Conservation (phyloP, 1,284 basidiomycete genomes). For the Leccinum solheimii region DNA sequence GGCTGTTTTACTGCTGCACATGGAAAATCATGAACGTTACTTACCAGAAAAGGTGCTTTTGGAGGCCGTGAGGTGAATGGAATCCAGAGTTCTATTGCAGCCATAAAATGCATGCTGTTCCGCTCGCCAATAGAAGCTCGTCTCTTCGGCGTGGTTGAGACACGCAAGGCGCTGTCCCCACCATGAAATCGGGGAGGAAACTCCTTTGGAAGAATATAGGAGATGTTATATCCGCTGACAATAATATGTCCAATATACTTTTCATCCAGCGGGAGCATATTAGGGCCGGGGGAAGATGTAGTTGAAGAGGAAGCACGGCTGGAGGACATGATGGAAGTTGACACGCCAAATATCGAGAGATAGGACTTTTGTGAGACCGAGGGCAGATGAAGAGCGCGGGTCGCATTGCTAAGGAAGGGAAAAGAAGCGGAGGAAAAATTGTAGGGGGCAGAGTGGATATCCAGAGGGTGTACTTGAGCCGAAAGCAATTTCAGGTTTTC, state of each 20-base stretch:
- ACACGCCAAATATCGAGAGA: constrained; percentile 51
- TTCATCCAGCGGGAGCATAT: constrained; percentile 49
- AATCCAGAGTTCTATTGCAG: constrained; percentile 71
- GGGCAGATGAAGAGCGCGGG: constrained; percentile 65
- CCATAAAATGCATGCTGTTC: constrained; percentile 68
- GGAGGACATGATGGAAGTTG: constrained; percentile 39
- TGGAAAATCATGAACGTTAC: constrained; percentile 25
- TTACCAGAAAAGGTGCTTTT: constrained; percentile 66
- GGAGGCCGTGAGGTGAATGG: constrained; percentile 67
- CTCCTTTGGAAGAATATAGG: constrained; percentile 72
- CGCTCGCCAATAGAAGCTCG: constrained; percentile 57
- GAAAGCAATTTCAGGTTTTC: constrained; percentile 72
- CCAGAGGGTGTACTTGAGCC: constrained; percentile 72
- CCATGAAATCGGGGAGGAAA: constrained; percentile 52
- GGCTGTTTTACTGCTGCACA: constrained; percentile 6
- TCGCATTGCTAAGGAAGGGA: constrained; percentile 66
- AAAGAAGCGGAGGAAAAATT: constrained; percentile 65
- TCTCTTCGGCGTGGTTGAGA: constrained; percentile 41
- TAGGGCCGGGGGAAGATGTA: constrained; percentile 29
- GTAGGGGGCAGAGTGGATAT: constrained; percentile 67
- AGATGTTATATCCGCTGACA: constrained; percentile 73
- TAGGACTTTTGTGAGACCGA: constrained; percentile 60
- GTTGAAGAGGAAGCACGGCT: constrained; percentile 37
- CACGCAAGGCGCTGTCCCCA: constrained; percentile 36
- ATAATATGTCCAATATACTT: constrained; percentile 73